Conservation (phyloP, 768 basidiomycete species). For the Trichaptum fuscoviolaceum region DNA sequence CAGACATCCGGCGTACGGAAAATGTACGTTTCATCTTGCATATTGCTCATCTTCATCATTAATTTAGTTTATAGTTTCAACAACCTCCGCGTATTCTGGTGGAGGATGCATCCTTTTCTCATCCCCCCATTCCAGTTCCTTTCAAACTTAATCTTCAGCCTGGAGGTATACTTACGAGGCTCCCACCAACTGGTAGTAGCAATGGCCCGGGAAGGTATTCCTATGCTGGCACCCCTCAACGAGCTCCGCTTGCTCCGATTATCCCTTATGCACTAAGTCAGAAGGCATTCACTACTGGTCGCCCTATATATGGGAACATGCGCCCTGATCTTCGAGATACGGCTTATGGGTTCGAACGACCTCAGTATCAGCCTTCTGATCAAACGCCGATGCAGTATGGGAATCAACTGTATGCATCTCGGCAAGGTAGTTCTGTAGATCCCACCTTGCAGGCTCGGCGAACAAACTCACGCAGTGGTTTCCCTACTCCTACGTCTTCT, state of each 20-base stretch:
- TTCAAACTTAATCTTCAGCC: not conserved
- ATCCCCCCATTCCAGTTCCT: not conserved
- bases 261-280: not conserved
- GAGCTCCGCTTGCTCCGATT: not conserved
- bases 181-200: not conserved
- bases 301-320: not conserved
- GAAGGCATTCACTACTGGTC: not conserved
- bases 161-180: not conserved
- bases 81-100: not conserved
- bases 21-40: not conserved
- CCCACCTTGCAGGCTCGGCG: not conserved
- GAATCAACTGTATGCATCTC: not conserved
- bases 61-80: not conserved
- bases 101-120: not conserved
- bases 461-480: not conserved
- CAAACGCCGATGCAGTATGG: not conserved
- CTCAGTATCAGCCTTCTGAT: not conserved
- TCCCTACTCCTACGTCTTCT: not conserved
- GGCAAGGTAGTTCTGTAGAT: not conserved
- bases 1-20: not conserved
- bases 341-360: not conserved
- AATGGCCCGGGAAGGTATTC: not conserved
- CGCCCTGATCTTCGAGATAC: not conserved
- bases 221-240: not conserved
- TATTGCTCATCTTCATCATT: not conserved